These are phyloP conservation scores for Trichosanthes cucumerina DNA, from an alignment of 306 rosid genomes.

Conservation along the genomic window DNA sequence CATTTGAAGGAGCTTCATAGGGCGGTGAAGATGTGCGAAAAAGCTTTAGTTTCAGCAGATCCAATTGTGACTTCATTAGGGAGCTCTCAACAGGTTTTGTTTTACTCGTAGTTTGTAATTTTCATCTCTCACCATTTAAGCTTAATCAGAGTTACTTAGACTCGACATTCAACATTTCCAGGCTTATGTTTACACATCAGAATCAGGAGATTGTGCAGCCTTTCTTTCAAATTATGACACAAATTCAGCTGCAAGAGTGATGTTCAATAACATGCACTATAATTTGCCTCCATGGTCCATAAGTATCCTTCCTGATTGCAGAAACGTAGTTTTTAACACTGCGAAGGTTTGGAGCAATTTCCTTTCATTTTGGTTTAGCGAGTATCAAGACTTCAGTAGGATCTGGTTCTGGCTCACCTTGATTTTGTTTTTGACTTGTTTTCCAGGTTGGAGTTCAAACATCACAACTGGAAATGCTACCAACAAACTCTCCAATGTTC, in stretches of 20 bases:
- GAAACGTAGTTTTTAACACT: conserved; percentile 82
- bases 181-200: conserved; percentile 75
- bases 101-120: conserved; percentile 4
- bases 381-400: not conserved
- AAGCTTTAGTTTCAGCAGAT: conserved; percentile 74
- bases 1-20: conserved; percentile 94
- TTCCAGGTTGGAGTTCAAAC: conserved; percentile 95
- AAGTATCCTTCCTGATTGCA: conserved; percentile 93
- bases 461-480: conserved; percentile 87
- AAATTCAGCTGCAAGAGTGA: conserved; percentile 63
- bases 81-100: conserved; percentile 77
- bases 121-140: not conserved
- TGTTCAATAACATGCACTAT: conserved; percentile 97
- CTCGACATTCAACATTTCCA: conserved; percentile 24
- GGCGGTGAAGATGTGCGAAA: conserved; percentile 73
- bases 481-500: conserved; percentile 49
- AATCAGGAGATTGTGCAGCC: conserved; percentile 85
- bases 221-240: conserved; percentile 78
- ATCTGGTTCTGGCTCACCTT: not conserved
- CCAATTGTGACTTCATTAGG: conserved; percentile 81
- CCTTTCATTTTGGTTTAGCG: not conserved
- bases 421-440: not conserved
- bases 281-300: conserved; percentile 96
- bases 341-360: conserved; percentile 54
- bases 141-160: conserved; percentile 22